Percentiles rank a stretch among this genome's conserved stretches.
phyloP scores from a whole-genome alignment of 2,329 filamentous ascomycete species.

The Zymoseptoria brevis region DNA sequence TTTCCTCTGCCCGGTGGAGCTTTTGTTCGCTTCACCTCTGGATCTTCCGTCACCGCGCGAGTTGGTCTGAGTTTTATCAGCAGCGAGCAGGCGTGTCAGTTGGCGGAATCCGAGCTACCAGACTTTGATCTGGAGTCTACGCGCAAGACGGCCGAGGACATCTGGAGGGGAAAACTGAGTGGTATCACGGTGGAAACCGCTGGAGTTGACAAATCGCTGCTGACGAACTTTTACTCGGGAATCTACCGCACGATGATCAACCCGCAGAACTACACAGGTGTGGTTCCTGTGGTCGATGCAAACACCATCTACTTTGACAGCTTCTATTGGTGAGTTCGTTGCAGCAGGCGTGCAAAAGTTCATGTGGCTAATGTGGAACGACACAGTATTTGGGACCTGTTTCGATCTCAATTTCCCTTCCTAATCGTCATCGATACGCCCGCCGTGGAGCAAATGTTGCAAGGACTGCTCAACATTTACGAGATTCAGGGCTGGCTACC shows the following conservation, averaged over 20 bases:
- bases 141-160: constrained; percentile 15
- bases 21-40: constrained; percentile 39
- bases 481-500: constrained; percentile 64
- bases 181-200: constrained; percentile 32
- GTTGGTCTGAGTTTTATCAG: constrained; percentile 64
- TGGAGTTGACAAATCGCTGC: constrained; percentile 25
- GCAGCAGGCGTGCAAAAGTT: no score
- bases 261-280: constrained; percentile 40
- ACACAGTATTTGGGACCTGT: constrained; percentile 56
- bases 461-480: constrained; percentile 61
- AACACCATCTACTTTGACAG: constrained; percentile 21
- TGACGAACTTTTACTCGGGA: constrained; percentile 43
- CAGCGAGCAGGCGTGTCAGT: constrained; percentile 50
- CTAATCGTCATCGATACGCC: constrained; percentile 57
- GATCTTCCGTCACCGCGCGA: constrained; percentile 39
- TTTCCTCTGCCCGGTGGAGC: constrained; percentile 33
- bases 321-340: constrained; percentile 18
- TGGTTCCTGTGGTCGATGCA: constrained; percentile 30
- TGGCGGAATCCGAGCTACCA: constrained; percentile 52
- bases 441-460: constrained; percentile 57
- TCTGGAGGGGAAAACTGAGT: constrained; percentile 34
- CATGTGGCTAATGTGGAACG: constrained; percentile 1
- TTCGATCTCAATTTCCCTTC: constrained; percentile 58
- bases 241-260: constrained; percentile 40
- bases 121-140: constrained; percentile 47